A percentile compares a stretch with the other conserved stretches of the same genome.
phyloP scores from a whole-genome alignment of 495 filamentous ascomycete genomes.

The Amphirosellinia nigrospora region DNA sequence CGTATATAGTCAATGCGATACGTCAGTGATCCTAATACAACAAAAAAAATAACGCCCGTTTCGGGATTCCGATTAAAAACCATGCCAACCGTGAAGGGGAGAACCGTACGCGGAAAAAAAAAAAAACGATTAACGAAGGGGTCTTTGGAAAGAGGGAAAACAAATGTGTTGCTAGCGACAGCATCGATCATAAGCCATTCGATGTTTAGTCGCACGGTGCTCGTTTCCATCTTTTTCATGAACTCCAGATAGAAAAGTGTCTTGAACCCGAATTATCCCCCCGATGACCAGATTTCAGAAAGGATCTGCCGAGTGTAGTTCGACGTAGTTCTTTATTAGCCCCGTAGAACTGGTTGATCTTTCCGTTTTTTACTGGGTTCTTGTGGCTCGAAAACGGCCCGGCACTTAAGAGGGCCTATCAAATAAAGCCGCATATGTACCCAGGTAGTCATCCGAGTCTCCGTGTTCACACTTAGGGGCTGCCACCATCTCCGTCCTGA shows the following conservation, averaged over 20 bases:
- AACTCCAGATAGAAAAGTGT: neutral
- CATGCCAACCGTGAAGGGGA: neutral
- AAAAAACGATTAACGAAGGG: neutral
- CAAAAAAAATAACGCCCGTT: neutral
- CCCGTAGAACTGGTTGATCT: neutral
- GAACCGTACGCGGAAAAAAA: neutral
- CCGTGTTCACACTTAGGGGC: neutral
- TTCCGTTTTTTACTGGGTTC: neutral
- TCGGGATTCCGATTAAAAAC: neutral
- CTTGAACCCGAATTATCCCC: neutral
- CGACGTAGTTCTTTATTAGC: neutral
- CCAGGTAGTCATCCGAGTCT: neutral
- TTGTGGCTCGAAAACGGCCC: constrained; percentile 11
- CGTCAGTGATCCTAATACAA: constrained; percentile 3
- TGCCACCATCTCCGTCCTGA: neutral
- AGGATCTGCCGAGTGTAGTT: neutral
- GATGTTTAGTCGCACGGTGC: neutral
- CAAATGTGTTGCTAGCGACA: neutral
- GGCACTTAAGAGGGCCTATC: constrained; percentile 13
- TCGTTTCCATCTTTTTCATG: neutral
- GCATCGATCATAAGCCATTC: neutral
- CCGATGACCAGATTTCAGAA: neutral
- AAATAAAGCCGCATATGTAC: constrained; percentile 2
- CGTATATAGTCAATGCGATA: constrained; percentile 20
- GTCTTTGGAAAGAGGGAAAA: neutral